A percentile compares a stretch with the other conserved stretches of the same genome.
Conservation (phyloP, 495 filamentous ascomycete species). For the Penicillium canescens region DNA sequence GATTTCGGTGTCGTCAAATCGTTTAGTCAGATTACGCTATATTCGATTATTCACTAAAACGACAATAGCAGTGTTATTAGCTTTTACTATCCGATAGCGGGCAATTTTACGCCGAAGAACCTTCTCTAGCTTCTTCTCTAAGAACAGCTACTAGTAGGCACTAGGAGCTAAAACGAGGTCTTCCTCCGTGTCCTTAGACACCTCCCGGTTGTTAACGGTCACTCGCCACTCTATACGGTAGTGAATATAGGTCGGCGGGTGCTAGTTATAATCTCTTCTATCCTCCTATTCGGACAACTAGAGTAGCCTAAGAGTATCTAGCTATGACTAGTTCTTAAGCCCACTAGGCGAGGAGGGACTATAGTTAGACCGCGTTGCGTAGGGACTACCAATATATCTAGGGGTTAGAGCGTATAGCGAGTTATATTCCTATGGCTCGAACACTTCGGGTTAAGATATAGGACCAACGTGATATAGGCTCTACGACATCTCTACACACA, state of each 20-base stretch:
- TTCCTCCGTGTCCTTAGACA: slow-evolving; percentile 31
- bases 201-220: slow-evolving; percentile 24
- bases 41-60: too few species aligned
- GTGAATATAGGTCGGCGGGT: slow-evolving; percentile 29
- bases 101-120: slow-evolving; percentile 7
- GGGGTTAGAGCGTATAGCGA: slow-evolving; percentile 8
- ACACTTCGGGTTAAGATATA: neutral
- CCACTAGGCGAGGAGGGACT: slow-evolving; percentile 7
- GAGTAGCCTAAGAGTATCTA: slow-evolving; percentile 5
- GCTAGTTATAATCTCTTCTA: slow-evolving; percentile 23
- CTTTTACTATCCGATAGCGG: neutral
- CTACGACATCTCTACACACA: neutral
- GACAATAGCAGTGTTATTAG: neutral
- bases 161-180: slow-evolving; percentile 25
- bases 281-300: slow-evolving; percentile 17
- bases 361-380: neutral
- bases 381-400: slow-evolving; percentile 5
- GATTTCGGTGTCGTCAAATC: too few species aligned
- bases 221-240: slow-evolving; percentile 39
- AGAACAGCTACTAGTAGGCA: slow-evolving; percentile 21
- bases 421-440: slow-evolving; percentile 5
- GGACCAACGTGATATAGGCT: slow-evolving; percentile 2
- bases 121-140: slow-evolving; percentile 7
- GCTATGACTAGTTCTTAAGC: neutral
- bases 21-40: too few species aligned